Evolutionary conservation across 768 basidiomycete genomes (phyloP).

Genomic region (Coprinopsis sp.): DNA sequence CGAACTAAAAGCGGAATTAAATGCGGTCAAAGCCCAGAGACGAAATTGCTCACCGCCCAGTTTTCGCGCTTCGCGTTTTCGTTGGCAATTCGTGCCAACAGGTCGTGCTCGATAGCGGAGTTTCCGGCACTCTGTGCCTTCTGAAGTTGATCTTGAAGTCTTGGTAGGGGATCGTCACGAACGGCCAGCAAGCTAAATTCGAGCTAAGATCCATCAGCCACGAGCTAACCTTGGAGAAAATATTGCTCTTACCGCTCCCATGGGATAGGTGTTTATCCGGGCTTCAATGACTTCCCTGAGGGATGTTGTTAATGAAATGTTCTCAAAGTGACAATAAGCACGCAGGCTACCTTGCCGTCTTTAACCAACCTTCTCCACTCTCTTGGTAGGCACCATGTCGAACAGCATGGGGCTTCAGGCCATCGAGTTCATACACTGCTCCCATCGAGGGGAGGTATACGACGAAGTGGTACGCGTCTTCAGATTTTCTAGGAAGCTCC

Average conservation of each 20-base stretch:
- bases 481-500: slow-evolving; percentile 55
- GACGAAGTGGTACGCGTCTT: slow-evolving; percentile 96
- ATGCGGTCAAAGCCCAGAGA: slow-evolving; percentile 8
- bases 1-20: slow-evolving; percentile 49
- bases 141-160: slow-evolving; percentile 55
- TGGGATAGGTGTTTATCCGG: slow-evolving; percentile 87
- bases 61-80: slow-evolving; percentile 73
- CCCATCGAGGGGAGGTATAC: slow-evolving; percentile 87
- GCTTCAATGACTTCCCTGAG: slow-evolving; percentile 76
- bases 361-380: slow-evolving; percentile 77
- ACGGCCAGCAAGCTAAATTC: slow-evolving; percentile 92
- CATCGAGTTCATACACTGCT: slow-evolving; percentile 89
- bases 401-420: slow-evolving; percentile 74
- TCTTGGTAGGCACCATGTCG: slow-evolving; percentile 73
- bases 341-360: slow-evolving; percentile 60
- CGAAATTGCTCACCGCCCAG: slow-evolving; percentile 65
- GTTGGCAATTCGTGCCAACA: slow-evolving; percentile 52
- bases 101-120: slow-evolving; percentile 43
- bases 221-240: not conserved
- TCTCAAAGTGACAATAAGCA: not conserved
- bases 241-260: slow-evolving; percentile 64
- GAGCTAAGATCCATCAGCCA: slow-evolving; percentile 41
- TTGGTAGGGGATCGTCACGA: slow-evolving; percentile 74
- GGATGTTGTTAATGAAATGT: not conserved
- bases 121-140: slow-evolving; percentile 40